Evolutionary conservation across 1,284 basidiomycete genomes (phyloP).

Genomic region (Uromyces viciae-fabae): DNA sequence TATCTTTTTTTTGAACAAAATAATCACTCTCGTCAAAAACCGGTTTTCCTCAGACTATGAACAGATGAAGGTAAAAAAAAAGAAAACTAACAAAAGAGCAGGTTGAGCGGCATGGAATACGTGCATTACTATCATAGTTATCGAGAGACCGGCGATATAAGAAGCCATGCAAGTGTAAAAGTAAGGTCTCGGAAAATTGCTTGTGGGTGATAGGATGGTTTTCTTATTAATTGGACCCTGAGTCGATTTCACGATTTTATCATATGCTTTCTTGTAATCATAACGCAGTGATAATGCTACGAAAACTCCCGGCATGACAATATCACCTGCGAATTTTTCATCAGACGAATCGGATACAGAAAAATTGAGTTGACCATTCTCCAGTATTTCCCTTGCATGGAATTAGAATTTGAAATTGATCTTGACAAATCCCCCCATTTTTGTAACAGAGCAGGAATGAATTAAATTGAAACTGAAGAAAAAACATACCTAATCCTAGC

Average conservation of each 20-base stretch:
- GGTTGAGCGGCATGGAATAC: slow-evolving; percentile 75
- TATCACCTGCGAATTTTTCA: slow-evolving; percentile 62
- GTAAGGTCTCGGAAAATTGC: slow-evolving; percentile 68
- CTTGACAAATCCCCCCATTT: too few species aligned
- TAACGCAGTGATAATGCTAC: slow-evolving; percentile 82
- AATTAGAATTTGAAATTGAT: too few species aligned
- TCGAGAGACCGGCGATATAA: slow-evolving; percentile 72
- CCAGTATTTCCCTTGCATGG: too few species aligned
- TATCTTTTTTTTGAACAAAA: slow-evolving; percentile 34
- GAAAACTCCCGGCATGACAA: slow-evolving; percentile 78
- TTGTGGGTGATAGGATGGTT: slow-evolving; percentile 34
- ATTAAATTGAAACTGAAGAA: too few species aligned
- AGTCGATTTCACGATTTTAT: slow-evolving; percentile 22
- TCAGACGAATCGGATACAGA: not conserved
- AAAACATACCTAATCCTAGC: slow-evolving; percentile 66
- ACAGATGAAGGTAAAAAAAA: not conserved
- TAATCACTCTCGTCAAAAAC: not conserved
- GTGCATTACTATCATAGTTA: slow-evolving; percentile 87
- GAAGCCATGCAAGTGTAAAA: slow-evolving; percentile 69
- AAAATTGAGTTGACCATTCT: not conserved
- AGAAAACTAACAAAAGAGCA: slow-evolving; percentile 71
- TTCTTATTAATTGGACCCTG: slow-evolving; percentile 34
- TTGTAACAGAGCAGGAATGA: too few species aligned
- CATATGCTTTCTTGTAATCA: slow-evolving; percentile 62
- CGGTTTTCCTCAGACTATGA: not conserved